A percentile compares a stretch with the other conserved stretches of the same genome.
phyloP scores from a whole-genome alignment of 1,139 yeast genomes.

The Hanseniaspora uvarum region DNA sequence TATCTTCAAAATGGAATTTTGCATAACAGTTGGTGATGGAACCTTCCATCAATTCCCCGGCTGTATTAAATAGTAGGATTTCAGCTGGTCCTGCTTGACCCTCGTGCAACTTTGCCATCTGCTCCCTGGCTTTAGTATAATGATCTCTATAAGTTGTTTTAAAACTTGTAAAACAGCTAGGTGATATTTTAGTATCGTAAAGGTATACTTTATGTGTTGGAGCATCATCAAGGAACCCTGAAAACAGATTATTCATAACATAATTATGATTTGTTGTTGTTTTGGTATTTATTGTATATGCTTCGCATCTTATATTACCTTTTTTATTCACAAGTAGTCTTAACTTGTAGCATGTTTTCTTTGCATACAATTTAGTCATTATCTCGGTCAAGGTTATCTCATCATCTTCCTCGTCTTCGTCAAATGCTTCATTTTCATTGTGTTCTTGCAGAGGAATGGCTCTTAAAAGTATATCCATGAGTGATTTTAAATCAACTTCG shows the following conservation, averaged over 20 bases:
- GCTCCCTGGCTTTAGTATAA: constrained; percentile 52
- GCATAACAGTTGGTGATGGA: constrained; percentile 76
- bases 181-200: constrained; percentile 44
- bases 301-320: constrained; percentile 47
- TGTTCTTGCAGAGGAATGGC: constrained; percentile 28
- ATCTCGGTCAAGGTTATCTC: constrained; percentile 26
- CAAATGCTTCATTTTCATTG: neutral
- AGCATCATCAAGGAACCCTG: constrained; percentile 25
- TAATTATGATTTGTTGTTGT: constrained; percentile 16
- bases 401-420: constrained; percentile 16
- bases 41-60: constrained; percentile 65
- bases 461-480: constrained; percentile 40
- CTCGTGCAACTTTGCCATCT: constrained; percentile 32
- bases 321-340: constrained; percentile 43
- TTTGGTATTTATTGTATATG: constrained; percentile 35
- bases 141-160: constrained; percentile 68
- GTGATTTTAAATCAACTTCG: constrained; percentile 36
- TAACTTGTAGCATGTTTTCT: constrained; percentile 43
- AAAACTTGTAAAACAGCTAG: constrained; percentile 75
- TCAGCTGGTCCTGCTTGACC: constrained; percentile 45
- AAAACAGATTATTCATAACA: constrained; percentile 23
- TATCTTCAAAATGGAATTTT: constrained; percentile 31
- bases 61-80: constrained; percentile 56
- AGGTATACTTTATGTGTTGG: constrained; percentile 51
- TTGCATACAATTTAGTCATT: constrained; percentile 23